These are phyloP conservation scores for Ophiostoma sp. DNA, from an alignment of 2,329 filamentous ascomycete species.

Conservation along the genomic window DNA sequence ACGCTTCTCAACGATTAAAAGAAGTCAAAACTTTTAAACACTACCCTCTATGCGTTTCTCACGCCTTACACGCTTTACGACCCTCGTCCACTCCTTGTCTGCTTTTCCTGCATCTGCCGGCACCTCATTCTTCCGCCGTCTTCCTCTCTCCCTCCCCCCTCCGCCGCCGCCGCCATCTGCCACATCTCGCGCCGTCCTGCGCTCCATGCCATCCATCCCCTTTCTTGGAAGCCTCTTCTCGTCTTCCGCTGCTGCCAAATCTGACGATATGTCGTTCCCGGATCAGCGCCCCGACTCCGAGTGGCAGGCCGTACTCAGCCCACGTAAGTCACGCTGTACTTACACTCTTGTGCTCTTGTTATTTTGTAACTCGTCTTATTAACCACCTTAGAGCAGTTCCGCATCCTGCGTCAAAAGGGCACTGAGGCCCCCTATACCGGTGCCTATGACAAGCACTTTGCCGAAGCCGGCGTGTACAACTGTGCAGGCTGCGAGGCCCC, in stretches of 20 bases:
- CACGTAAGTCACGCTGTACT: slow-evolving; percentile 37
- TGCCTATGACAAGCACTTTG: slow-evolving; percentile 81
- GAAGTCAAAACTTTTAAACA: not conserved
- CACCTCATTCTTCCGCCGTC: slow-evolving; percentile 36
- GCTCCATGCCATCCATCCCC: slow-evolving; percentile 70
- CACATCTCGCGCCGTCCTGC: slow-evolving; percentile 29
- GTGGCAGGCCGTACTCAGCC: slow-evolving; percentile 79
- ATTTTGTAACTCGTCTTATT: not conserved
- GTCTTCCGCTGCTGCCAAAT: slow-evolving; percentile 48
- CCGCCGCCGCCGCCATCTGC: slow-evolving; percentile 38
- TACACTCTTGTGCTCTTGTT: not conserved
- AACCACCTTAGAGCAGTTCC: slow-evolving; percentile 76
- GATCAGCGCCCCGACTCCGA: slow-evolving; percentile 74
- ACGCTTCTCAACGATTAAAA: not conserved
- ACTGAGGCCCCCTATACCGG: slow-evolving; percentile 79
- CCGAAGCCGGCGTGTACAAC: slow-evolving; percentile 69
- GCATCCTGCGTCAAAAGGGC: slow-evolving; percentile 83
- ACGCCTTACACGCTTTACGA: slow-evolving; percentile 37
- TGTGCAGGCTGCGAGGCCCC: slow-evolving; percentile 84
- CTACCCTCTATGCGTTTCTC: slow-evolving; percentile 45
- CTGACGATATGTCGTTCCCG: slow-evolving; percentile 61
- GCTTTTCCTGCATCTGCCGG: slow-evolving; percentile 44
- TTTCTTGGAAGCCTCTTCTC: slow-evolving; percentile 74
- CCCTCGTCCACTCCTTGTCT: slow-evolving; percentile 43
- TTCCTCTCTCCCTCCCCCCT: slow-evolving; percentile 43